Conservation (phyloP, 2,329 filamentous ascomycete genomes). For the Sporothrix pseudoabietina region DNA sequence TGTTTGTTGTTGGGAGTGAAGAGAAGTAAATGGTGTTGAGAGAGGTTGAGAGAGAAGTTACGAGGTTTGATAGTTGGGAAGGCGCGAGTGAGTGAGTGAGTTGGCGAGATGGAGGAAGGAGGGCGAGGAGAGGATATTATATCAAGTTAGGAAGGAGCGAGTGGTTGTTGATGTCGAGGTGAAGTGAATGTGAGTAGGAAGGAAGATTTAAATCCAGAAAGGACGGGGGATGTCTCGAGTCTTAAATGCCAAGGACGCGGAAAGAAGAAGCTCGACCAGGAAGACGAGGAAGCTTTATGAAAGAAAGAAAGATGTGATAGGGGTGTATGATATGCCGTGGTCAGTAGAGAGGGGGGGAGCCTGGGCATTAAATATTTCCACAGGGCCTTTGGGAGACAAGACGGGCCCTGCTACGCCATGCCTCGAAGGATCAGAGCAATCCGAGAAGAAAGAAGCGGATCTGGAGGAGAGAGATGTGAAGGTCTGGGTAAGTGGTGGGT, state of each 20-base stretch:
- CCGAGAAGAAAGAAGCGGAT: conserved; percentile 10
- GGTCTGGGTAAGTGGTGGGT: background rate
- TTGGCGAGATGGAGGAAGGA: background rate
- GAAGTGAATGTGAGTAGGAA: conserved; percentile 4
- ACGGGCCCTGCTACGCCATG: conserved; percentile 21
- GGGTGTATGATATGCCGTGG: background rate
- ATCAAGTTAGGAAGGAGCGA: conserved; percentile 15
- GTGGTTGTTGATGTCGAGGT: background rate
- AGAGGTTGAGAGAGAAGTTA: background rate
- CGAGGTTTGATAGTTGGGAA: background rate
- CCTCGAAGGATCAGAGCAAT: conserved; percentile 1
- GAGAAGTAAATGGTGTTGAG: background rate
- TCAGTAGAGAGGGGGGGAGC: conserved; percentile 7
- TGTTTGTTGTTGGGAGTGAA: background rate
- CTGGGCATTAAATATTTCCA: conserved; percentile 33
- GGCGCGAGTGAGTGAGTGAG: background rate
- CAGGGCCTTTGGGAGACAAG: conserved; percentile 1
- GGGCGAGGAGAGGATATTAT: conserved; percentile 17
- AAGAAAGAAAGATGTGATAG: background rate
- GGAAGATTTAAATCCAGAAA: background rate
- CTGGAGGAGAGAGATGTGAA: conserved; percentile 6
- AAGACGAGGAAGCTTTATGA: background rate
- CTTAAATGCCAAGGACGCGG: conserved; percentile 19
- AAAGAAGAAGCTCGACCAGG: background rate
- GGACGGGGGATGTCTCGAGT: conserved; percentile 20